Base-by-base conservation (phyloP, 257 asterid genomes). In the Thymus quinquecostatus region DNA sequence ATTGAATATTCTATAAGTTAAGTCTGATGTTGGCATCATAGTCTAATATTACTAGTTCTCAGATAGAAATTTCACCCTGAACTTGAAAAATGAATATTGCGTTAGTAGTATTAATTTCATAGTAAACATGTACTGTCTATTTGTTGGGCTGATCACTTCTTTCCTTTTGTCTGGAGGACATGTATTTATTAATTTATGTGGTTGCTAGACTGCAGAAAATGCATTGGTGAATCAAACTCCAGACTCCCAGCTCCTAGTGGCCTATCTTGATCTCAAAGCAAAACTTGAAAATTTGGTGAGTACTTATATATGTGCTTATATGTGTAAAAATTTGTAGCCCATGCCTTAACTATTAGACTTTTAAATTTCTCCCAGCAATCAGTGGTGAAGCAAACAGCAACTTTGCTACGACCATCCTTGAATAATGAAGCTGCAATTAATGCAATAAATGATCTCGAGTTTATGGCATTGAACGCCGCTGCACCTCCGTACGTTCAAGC, bases 391-490 rank as follows among this genome's bases (percentile, higher is more conserved):
- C 86, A 87, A 51, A 59, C 89, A 0, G 87, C 80, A 10, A 53
- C 47, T 4, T 67, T 75, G 9, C 57, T 93, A 58, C 86, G 78
- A 77, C 95, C 98, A n/a, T 77, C 41, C 55, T n/a, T 90, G 63
- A 78, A 65, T 69, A 64, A 12, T 28, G 85, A 81, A 59, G 79
- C 75, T 51, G 80, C 91, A 28, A 40, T 84, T 7, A 78, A 40
- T 47, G 93, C 92, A 10, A 30, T 88, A 68, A 82, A 81, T 53
- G 92, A 90, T 77, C 88, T 90, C 27, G 97, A 93, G 77, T 69
- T 74, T 73, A 72, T 77, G 10, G 90, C 87, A 9, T 53, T 38
- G 68, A 81, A 56, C 2, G 55, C 60, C 8, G 45, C n/a, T 28
- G 44, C 64, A 14, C 68, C 80, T 2, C n/a, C 75, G 1, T 66